These are phyloP conservation scores for Penicillium janthinellum DNA, from an alignment of 2,329 filamentous ascomycete genomes.

Conservation along the genomic window DNA sequence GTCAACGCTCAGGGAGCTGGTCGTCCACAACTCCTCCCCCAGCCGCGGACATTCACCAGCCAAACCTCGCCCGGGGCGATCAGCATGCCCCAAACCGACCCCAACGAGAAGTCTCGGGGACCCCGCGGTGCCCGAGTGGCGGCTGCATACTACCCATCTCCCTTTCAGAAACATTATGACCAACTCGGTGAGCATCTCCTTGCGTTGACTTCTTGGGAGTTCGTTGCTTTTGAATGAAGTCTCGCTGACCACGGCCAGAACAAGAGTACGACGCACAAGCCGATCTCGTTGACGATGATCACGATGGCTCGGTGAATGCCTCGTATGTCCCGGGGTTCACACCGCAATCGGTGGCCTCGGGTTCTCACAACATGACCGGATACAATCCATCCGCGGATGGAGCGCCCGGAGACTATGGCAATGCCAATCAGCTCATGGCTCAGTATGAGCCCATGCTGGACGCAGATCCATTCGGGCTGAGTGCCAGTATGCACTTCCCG, in stretches of 20 bases:
- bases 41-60: slow-evolving; percentile 36
- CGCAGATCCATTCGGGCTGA: slow-evolving; percentile 89
- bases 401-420: slow-evolving; percentile 44
- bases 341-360: slow-evolving; percentile 45
- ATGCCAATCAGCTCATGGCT: slow-evolving; percentile 60
- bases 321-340: slow-evolving; percentile 63
- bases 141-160: slow-evolving; percentile 73
- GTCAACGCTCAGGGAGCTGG: slow-evolving; percentile 57
- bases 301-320: slow-evolving; percentile 67
- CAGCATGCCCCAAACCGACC: slow-evolving; percentile 42
- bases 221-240: not conserved
- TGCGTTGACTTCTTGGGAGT: slow-evolving; percentile 51
- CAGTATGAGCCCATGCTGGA: slow-evolving; percentile 85
- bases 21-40: slow-evolving; percentile 50
- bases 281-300: slow-evolving; percentile 85
- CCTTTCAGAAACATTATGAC: slow-evolving; percentile 92
- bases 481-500: slow-evolving; percentile 93
- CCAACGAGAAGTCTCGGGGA: slow-evolving; percentile 37
- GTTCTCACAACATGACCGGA: slow-evolving; percentile 49
- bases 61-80: slow-evolving; percentile 37
- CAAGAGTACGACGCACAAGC: slow-evolving; percentile 93
- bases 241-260: slow-evolving; percentile 61
- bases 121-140: slow-evolving; percentile 41
- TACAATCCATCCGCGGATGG: slow-evolving; percentile 43
- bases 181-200: slow-evolving; percentile 77